A percentile compares a stretch with the other conserved stretches of the same genome.
Conservation (phyloP, 768 basidiomycete species). For the Rhodotorula diobovata region DNA sequence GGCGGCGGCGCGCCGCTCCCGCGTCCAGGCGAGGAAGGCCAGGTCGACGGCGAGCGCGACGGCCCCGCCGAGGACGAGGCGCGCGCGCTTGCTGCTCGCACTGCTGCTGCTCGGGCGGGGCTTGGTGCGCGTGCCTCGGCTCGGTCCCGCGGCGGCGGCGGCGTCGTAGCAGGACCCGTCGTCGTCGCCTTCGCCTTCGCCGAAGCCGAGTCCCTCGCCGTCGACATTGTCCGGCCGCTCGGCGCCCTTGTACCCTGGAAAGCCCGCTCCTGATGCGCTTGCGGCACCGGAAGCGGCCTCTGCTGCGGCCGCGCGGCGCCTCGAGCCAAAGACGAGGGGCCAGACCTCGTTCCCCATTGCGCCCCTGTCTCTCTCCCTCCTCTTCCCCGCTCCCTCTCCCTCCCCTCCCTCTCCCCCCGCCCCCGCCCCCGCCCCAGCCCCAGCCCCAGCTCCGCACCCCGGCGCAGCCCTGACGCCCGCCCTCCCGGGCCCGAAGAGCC, state of each 20-base stretch:
- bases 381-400: background rate
- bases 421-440: background rate
- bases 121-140: no score
- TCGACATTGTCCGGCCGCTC: no score
- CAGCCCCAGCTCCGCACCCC: background rate
- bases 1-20: background rate
- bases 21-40: conserved; percentile 17
- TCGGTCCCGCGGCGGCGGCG: background rate
- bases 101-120: no score
- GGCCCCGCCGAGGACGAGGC: conserved; percentile 14
- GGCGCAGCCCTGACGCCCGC: conserved; percentile 13
- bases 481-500: conserved; percentile 12
- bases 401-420: background rate
- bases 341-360: background rate
- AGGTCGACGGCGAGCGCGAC: conserved; percentile 32
- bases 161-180: background rate
- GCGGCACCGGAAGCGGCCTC: no score
- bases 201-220: background rate
- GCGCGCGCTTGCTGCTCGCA: background rate
- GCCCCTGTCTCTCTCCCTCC: background rate
- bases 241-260: no score
- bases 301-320: no score
- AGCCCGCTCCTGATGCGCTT: no score
- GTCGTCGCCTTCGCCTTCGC: background rate
- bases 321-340: background rate